phyloP scores from a whole-genome alignment of 2,329 filamentous ascomycete species.

The Colletotrichum gigasporum region DNA sequence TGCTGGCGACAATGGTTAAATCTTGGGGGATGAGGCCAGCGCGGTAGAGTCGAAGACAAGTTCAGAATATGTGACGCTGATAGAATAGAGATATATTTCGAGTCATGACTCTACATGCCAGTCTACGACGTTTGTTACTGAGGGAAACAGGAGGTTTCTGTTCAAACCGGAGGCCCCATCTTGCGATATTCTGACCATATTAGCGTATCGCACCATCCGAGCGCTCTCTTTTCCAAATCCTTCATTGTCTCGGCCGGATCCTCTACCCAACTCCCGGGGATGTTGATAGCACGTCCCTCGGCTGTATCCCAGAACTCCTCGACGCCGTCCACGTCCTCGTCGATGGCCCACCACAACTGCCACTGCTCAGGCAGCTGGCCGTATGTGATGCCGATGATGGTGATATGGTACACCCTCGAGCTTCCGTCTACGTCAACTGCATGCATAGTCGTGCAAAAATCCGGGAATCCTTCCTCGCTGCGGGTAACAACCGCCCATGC shows the following conservation, averaged over 20 bases:
- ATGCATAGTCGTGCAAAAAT: accelerated
- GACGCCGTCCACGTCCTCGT: background rate
- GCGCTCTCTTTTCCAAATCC: accelerated
- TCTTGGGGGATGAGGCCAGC: no score
- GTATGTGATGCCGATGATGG: slow-evolving; percentile 5
- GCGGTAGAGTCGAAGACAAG: no score
- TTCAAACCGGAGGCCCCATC: background rate
- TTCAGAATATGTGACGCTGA: no score
- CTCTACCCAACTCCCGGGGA: slow-evolving; percentile 14
- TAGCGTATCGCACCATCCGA: background rate
- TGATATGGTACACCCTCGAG: accelerated
- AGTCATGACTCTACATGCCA: no score
- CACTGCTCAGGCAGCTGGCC: background rate
- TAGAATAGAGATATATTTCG: no score
- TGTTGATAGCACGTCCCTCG: background rate
- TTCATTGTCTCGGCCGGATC: background rate
- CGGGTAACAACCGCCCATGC: accelerated
- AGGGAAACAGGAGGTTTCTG: background rate
- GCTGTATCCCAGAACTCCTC: slow-evolving; percentile 13
- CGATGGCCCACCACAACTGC: slow-evolving; percentile 12
- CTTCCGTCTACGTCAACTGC: accelerated
- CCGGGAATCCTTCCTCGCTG: background rate
- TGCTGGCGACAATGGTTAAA: no score
- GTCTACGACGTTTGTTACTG: background rate
- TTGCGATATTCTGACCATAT: slow-evolving; percentile 24